Conservation (phyloP, 352 stramenopile species). For the Pythium periplocum region DNA sequence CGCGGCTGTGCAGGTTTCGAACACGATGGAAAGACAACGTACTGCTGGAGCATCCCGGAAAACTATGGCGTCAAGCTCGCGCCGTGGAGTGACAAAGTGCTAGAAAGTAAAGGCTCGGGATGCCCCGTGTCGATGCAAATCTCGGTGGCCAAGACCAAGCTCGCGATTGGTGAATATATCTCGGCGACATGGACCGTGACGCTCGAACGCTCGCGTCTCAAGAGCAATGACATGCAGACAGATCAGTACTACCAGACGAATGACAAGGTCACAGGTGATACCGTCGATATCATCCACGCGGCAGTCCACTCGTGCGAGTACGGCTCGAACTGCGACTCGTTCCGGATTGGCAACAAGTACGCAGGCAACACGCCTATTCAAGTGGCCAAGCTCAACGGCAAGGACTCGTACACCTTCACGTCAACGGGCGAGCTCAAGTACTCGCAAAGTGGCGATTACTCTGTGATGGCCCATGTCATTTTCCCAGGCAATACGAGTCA, state of each 20-base stretch:
- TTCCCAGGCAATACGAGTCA: slow-evolving; percentile 6
- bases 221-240: slow-evolving; percentile 12
- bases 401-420: slow-evolving; percentile 13
- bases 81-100: slow-evolving; percentile 6
- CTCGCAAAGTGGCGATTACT: slow-evolving; percentile 15
- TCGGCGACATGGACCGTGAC: slow-evolving; percentile 20
- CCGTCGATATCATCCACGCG: slow-evolving; percentile 22
- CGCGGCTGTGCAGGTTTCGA: slow-evolving; percentile 9
- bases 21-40: slow-evolving; percentile 29
- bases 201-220: slow-evolving; percentile 14
- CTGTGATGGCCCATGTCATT: slow-evolving; percentile 28
- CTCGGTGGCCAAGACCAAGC: slow-evolving; percentile 5
- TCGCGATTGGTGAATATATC: slow-evolving; percentile 10
- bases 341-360: slow-evolving; percentile 9
- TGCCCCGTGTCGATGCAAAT: slow-evolving; percentile 22
- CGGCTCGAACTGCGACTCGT: slow-evolving; percentile 26
- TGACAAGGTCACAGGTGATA: slow-evolving; percentile 6
- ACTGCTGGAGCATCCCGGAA: slow-evolving; percentile 28
- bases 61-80: slow-evolving; percentile 7
- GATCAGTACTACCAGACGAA: slow-evolving; percentile 2
- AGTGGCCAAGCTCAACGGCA: slow-evolving; percentile 16
- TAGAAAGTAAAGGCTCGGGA: slow-evolving; percentile 7
- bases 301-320: slow-evolving; percentile 25
- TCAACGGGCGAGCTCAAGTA: slow-evolving; percentile 18
- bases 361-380: slow-evolving; percentile 22